phyloP scores from a whole-genome alignment of 768 basidiomycete genomes.

The Glaciozyma antarctica region DNA sequence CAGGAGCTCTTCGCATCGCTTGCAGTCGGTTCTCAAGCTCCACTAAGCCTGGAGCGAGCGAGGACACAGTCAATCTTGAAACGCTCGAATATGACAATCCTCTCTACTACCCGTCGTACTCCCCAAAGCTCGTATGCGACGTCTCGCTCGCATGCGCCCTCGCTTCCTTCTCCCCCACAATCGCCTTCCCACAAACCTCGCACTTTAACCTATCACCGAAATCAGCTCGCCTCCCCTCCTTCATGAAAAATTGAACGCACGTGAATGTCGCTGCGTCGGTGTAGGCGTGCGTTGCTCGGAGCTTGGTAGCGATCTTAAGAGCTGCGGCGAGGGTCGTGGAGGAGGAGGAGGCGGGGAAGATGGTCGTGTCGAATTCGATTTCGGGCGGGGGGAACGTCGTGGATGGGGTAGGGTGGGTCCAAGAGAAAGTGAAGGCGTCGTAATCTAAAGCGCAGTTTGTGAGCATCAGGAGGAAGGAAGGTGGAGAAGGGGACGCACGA shows the following conservation, averaged over 20 bases:
- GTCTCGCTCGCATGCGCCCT: slow-evolving; percentile 76
- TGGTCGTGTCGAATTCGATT: slow-evolving; percentile 75
- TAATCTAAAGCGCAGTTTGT: slow-evolving; percentile 48
- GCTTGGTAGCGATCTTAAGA: slow-evolving; percentile 57
- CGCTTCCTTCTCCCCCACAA: slow-evolving; percentile 92
- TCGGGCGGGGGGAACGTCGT: slow-evolving; percentile 21
- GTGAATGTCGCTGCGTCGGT: slow-evolving; percentile 82
- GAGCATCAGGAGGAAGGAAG: slow-evolving; percentile 11
- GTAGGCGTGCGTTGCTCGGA: slow-evolving; percentile 61
- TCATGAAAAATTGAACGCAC: slow-evolving; percentile 31
- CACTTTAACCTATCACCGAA: slow-evolving; percentile 6
- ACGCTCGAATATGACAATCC: too few relatives aligned
- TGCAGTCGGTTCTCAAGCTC: too few relatives aligned
- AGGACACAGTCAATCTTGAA: too few relatives aligned
- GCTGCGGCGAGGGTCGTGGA: slow-evolving; percentile 41
- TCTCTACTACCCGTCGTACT: slow-evolving; percentile 47
- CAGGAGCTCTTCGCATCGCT: too few relatives aligned
- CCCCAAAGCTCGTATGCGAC: slow-evolving; percentile 70
- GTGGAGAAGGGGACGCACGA: slow-evolving; percentile 40
- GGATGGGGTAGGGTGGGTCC: slow-evolving; percentile 58
- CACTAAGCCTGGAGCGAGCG: too few relatives aligned
- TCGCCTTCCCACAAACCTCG: slow-evolving; percentile 69
- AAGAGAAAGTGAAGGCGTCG: slow-evolving; percentile 77
- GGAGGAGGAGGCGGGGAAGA: slow-evolving; percentile 39
- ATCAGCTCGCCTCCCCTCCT: neutral